Conservation (phyloP, 305 asterid genomes). For the Rubia peregrina region DNA sequence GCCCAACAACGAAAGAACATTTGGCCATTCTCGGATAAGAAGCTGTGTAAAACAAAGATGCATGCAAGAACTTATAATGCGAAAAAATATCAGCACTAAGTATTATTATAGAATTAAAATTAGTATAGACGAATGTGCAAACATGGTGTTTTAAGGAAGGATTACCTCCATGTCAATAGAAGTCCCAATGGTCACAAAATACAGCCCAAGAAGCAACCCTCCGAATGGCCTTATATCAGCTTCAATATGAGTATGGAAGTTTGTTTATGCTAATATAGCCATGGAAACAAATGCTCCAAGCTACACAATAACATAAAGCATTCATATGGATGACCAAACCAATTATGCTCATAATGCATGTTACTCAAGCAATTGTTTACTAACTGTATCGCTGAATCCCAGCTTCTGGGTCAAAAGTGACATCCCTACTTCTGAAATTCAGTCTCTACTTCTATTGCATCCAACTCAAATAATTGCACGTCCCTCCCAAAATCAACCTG, state of each 20-base stretch:
- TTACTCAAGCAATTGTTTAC: constrained; percentile 25
- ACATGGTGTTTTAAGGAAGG: constrained; percentile 7
- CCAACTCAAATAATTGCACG: constrained; percentile 92
- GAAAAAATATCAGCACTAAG: background rate
- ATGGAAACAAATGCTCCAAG: constrained; percentile 98
- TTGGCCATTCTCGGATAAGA: constrained; percentile 99
- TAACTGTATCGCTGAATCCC: constrained; percentile 99
- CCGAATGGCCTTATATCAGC: constrained; percentile 99
- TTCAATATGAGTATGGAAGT: constrained; percentile 96
- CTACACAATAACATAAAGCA: constrained; percentile 37
- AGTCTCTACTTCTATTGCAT: constrained; percentile 75
- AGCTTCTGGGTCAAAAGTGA: constrained; percentile 85
- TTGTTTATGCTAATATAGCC: constrained; percentile 91
- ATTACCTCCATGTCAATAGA: constrained; percentile 92
- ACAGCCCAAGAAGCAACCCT: constrained; percentile 93
- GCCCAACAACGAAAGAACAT: constrained; percentile 82
- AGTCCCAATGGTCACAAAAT: constrained; percentile 94
- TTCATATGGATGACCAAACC: constrained; percentile 15
- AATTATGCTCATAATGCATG: constrained; percentile 13
- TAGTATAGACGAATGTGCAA: background rate
- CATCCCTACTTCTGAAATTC: constrained; percentile 93
- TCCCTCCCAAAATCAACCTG: constrained; percentile 95
- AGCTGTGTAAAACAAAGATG: constrained; percentile 46
- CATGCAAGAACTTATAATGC: constrained; percentile 12
- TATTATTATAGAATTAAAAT: background rate